A percentile compares a stretch with the other conserved stretches of the same genome.
Conservation (phyloP, 1,284 basidiomycete genomes). For the Melampsora larici-populina region DNA sequence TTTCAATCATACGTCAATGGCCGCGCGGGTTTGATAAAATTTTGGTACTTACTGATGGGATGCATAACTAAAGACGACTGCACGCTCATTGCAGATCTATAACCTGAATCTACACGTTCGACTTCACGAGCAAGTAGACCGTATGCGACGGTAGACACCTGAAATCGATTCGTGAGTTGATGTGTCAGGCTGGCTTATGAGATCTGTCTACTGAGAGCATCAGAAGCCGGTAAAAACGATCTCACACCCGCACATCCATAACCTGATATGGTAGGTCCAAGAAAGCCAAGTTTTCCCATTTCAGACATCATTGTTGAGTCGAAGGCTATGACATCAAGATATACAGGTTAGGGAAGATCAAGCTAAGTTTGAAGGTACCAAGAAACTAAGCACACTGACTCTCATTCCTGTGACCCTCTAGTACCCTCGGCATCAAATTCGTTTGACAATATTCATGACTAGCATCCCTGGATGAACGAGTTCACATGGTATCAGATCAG, state of each 20-base stretch:
- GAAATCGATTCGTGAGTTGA: neutral
- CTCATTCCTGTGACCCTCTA: conserved; percentile 83
- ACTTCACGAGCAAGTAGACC: conserved; percentile 90
- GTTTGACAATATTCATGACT: conserved; percentile 84
- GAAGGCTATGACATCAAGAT: conserved; percentile 62
- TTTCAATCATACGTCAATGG: neutral
- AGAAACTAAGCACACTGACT: conserved; percentile 56
- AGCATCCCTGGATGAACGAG: conserved; percentile 63
- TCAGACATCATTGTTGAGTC: conserved; percentile 73
- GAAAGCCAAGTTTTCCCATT: conserved; percentile 86
- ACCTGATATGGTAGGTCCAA: conserved; percentile 86
- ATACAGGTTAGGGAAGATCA: neutral
- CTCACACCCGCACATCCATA: conserved; percentile 88
- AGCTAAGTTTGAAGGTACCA: neutral
- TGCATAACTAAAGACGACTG: conserved; percentile 98
- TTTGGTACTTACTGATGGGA: conserved; percentile 63
- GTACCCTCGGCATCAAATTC: conserved; percentile 74
- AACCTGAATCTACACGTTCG: conserved; percentile 91
- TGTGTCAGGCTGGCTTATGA: too few species aligned
- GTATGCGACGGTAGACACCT: conserved; percentile 62
- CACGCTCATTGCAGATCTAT: conserved; percentile 90
- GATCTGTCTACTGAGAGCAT: too few species aligned
- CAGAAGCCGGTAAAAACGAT: too few species aligned
- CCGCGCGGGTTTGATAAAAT: neutral
- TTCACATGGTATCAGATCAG: conserved; percentile 4